These are phyloP conservation scores for Cercospora citrullina DNA, from an alignment of 2,329 filamentous ascomycete genomes.

Conservation along the genomic window DNA sequence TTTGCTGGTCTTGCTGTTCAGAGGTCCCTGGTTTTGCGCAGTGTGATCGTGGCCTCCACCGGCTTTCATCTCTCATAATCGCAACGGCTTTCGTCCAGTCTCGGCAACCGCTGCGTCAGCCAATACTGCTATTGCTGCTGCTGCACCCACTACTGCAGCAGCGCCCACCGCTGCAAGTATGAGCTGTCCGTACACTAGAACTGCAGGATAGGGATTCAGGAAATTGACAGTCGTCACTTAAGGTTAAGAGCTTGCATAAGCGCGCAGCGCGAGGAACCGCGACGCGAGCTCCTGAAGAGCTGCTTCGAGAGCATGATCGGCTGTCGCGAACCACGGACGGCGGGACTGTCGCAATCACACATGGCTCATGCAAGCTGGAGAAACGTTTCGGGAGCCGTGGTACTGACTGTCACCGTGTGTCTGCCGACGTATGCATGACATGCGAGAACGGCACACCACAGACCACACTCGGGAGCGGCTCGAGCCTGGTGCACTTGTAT, in stretches of 20 bases:
- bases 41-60: neutral
- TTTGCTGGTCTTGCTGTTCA: neutral
- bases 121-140: neutral
- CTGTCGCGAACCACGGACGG: constrained; percentile 1
- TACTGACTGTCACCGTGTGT: constrained; percentile 5
- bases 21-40: neutral
- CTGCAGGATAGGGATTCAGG: neutral
- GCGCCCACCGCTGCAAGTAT: neutral
- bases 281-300: constrained; percentile 7
- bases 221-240: constrained; percentile 4
- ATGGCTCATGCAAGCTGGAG: constrained; percentile 1
- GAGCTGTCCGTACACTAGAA: neutral
- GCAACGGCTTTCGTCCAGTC: neutral
- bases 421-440: constrained; percentile 5
- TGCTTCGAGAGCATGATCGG: neutral
- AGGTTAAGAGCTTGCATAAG: constrained; percentile 13
- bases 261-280: neutral
- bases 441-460: neutral
- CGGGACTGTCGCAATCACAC: constrained; percentile 15
- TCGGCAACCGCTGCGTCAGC: neutral
- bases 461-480: neutral
- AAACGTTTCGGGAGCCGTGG: constrained; percentile 8
- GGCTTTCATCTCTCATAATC: neutral
- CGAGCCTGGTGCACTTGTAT: neutral
- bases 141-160: neutral